These are phyloP conservation scores for Bipolaris oryzae DNA, from an alignment of 2,329 filamentous ascomycete genomes.

Conservation along the genomic window DNA sequence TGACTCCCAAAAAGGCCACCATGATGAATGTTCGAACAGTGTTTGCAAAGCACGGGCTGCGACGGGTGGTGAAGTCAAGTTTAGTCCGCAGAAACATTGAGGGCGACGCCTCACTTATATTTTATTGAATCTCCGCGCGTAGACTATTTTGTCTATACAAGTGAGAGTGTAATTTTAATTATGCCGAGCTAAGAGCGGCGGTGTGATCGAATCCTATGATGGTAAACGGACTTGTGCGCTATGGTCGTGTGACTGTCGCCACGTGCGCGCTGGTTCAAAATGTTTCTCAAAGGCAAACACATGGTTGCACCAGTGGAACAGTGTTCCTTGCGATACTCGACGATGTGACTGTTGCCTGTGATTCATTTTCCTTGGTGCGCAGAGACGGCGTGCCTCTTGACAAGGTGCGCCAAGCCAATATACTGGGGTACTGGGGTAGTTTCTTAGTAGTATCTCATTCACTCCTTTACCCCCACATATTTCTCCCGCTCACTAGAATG, in stretches of 20 bases:
- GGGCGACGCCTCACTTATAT: background rate
- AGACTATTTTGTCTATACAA: background rate
- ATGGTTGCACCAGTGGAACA: background rate
- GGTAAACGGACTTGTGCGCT: background rate
- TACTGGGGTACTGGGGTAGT: background rate
- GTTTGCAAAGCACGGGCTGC: background rate
- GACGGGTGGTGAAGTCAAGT: background rate
- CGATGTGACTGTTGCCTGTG: background rate
- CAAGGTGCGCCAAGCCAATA: background rate
- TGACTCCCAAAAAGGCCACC: background rate
- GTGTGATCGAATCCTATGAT: constrained; percentile 4
- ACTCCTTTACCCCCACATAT: background rate
- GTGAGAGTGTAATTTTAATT: background rate
- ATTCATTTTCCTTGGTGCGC: background rate
- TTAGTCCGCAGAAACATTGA: background rate
- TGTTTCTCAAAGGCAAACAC: background rate
- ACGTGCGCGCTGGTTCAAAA: constrained; percentile 1
- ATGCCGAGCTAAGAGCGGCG: background rate
- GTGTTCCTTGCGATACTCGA: background rate
- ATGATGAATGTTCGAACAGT: background rate
- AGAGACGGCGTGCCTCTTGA: background rate
- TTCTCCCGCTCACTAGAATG: background rate
- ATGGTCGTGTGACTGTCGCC: background rate
- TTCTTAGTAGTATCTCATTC: background rate
- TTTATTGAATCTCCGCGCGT: background rate